Conservation (phyloP, 805 yeast genomes). For the Yarrowia sp. region DNA sequence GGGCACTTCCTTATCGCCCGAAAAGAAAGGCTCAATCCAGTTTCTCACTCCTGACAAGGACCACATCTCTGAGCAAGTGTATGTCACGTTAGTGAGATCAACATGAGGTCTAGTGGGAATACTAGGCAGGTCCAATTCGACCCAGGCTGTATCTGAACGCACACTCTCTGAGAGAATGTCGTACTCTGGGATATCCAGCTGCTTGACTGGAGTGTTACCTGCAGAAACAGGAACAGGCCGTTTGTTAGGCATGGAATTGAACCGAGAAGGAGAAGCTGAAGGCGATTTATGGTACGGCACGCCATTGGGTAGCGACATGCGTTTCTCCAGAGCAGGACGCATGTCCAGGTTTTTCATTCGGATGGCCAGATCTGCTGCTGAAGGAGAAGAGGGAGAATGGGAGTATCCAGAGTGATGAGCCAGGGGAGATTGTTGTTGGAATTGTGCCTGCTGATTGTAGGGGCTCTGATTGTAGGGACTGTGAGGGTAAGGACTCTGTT, state of each 20-base stretch:
- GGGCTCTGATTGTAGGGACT: too few species aligned
- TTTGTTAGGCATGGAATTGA: slow-evolving; percentile 24
- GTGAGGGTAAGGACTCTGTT: too few species aligned
- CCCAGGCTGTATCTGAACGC: neutral
- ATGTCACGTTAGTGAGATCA: neutral
- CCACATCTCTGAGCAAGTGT: slow-evolving; percentile 18
- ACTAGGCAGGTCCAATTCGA: slow-evolving; percentile 12
- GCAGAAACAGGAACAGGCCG: slow-evolving; percentile 8
- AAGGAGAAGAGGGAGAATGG: neutral
- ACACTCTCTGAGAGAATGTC: slow-evolving; percentile 2
- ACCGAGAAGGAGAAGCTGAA: neutral
- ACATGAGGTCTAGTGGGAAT: slow-evolving; percentile 10
- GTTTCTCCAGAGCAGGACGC: slow-evolving; percentile 8
- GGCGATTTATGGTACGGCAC: slow-evolving; percentile 9
- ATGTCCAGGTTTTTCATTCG: slow-evolving; percentile 1
- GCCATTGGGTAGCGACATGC: slow-evolving; percentile 3
- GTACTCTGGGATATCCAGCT: slow-evolving; percentile 17
- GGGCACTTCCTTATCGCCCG: slow-evolving; percentile 10
- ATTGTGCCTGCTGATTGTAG: too few species aligned
- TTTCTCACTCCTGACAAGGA: slow-evolving; percentile 3
- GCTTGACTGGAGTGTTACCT: slow-evolving; percentile 4
- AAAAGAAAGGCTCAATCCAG: slow-evolving; percentile 13
- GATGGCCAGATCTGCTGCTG: neutral
- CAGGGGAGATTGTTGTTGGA: neutral
- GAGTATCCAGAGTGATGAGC: neutral